phyloP scores from a whole-genome alignment of 1,284 basidiomycete genomes.

The Athelia psychrophila region DNA sequence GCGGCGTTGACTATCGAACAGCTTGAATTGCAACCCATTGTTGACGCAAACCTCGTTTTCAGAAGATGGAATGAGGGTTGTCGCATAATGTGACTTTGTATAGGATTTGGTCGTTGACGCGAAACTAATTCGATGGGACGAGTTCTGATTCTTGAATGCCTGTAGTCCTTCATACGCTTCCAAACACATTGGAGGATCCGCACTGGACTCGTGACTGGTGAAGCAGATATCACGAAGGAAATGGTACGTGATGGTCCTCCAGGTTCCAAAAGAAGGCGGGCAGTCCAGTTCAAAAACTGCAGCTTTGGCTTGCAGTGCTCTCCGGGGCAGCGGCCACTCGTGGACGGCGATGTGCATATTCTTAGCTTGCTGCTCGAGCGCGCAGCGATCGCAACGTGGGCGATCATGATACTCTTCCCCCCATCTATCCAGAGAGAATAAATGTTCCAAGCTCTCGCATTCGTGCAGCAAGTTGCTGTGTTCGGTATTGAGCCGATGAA shows the following conservation, averaged over 20 bases:
- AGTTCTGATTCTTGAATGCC: background rate
- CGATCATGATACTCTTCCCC: background rate
- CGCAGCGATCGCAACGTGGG: constrained; percentile 9
- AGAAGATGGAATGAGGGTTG: constrained; percentile 11
- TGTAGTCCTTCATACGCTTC: background rate
- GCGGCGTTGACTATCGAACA: constrained; percentile 11
- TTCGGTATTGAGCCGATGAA: background rate
- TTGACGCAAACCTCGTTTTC: constrained; percentile 14
- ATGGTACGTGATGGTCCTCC: constrained; percentile 27
- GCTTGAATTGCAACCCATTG: constrained; percentile 14
- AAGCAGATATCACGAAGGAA: constrained; percentile 32
- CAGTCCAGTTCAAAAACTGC: constrained; percentile 25
- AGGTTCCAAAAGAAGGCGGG: constrained; percentile 19
- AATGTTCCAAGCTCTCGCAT: background rate
- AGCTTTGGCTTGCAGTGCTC: constrained; percentile 8
- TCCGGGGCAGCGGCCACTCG: constrained; percentile 27
- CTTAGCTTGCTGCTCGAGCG: constrained; percentile 3
- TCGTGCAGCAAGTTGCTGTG: background rate
- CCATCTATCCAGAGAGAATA: background rate
- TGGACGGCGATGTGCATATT: constrained; percentile 15
- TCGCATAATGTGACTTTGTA: constrained; percentile 16
- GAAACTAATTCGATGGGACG: constrained; percentile 9
- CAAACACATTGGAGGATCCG: constrained; percentile 16
- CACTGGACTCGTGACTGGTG: background rate
- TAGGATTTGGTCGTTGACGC: constrained; percentile 26